These are phyloP conservation scores for Aspergillus sp. DNA, from an alignment of 2,329 filamentous ascomycete species.

Conservation along the genomic window DNA sequence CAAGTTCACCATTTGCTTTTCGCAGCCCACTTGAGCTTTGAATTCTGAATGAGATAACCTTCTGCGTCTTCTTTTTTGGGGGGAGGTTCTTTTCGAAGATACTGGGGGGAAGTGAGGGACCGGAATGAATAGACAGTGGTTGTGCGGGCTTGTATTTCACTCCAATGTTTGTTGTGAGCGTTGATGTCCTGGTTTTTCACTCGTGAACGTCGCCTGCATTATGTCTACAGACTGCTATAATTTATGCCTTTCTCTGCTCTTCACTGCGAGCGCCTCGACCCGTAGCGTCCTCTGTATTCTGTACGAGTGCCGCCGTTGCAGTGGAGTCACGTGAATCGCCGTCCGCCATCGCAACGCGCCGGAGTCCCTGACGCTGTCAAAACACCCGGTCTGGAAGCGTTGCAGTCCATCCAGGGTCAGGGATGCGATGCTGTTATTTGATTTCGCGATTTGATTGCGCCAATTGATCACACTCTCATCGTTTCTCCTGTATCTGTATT, in stretches of 20 bases:
- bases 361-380: neutral
- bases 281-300: neutral
- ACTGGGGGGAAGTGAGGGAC: neutral
- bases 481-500: neutral
- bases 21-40: neutral
- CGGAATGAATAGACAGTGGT: constrained; percentile 4
- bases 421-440: neutral
- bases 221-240: constrained; percentile 3
- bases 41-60: neutral
- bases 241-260: constrained; percentile 2
- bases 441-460: neutral
- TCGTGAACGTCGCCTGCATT: neutral
- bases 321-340: constrained; percentile 9
- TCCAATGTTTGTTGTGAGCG: neutral
- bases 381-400: too few species aligned
- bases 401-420: too few species aligned
- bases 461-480: neutral
- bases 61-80: neutral
- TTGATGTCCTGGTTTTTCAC: too few species aligned
- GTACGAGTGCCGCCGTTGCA: neutral
- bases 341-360: constrained; percentile 9
- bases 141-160: constrained; percentile 15
- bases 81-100: neutral
- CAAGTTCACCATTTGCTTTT: neutral
- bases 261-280: neutral